phyloP scores from a whole-genome alignment of 176 grass and related monocot species.

The Alopecurus myosuroides region DNA sequence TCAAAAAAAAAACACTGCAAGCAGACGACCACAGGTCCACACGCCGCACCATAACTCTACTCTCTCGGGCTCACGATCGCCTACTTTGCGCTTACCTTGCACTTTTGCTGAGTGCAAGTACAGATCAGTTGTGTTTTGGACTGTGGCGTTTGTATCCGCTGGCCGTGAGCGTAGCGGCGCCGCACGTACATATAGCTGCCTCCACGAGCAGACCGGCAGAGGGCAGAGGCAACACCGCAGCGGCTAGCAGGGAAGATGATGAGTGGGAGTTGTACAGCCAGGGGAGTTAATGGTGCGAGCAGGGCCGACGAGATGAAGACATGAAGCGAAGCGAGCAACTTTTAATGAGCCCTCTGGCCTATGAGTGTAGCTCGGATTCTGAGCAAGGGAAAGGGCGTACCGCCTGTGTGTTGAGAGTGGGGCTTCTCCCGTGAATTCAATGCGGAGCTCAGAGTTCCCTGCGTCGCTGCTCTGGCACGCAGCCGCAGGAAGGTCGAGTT shows the following conservation, averaged over 20 bases:
- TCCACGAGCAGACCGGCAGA: not conserved
- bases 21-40: no score
- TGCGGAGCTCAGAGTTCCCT: slow-evolving; percentile 35
- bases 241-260: not conserved
- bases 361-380: slow-evolving; percentile 39
- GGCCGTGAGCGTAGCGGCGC: not conserved
- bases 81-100: no score
- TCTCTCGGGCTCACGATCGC: no score
- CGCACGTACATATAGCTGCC: not conserved
- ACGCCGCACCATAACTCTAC: no score
- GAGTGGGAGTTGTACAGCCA: not conserved
- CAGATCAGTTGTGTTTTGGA: not conserved
- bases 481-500: not conserved
- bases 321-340: not conserved
- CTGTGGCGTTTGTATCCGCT: not conserved
- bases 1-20: no score
- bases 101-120: not conserved
- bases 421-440: not conserved
- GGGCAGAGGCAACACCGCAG: not conserved
- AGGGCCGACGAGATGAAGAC: slow-evolving; percentile 12
- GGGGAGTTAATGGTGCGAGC: slow-evolving; percentile 1
- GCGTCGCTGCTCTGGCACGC: not conserved
- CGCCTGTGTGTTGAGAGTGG: not conserved
- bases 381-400: not conserved
- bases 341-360: slow-evolving; percentile 25